Percentiles rank a stretch among this genome's conserved stretches.
Conservation (phyloP, 2,329 filamentous ascomycete genomes). For the Onygenales sp. region DNA sequence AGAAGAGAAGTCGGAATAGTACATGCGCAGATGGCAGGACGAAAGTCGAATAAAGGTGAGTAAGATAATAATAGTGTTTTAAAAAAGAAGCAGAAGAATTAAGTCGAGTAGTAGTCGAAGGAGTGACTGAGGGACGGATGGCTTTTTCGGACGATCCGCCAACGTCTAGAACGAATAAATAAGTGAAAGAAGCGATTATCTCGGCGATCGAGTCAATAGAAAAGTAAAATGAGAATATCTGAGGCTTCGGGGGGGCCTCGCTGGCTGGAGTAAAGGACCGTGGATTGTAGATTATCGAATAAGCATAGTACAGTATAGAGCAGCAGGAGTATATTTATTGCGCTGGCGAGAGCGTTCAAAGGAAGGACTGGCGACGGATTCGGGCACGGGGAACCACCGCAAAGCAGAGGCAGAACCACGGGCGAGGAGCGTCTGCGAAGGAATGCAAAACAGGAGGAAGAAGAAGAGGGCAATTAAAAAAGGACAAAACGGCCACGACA, state of each 20-base stretch:
- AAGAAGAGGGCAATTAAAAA: conserved; percentile 10
- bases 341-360: conserved; percentile 13
- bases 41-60: not conserved
- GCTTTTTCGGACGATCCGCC: not conserved
- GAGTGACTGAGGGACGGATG: not conserved
- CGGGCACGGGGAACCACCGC: conserved; percentile 19
- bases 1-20: conserved; percentile 2
- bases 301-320: conserved; percentile 1
- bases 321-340: not conserved
- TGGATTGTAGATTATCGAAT: not conserved
- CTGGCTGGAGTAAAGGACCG: not conserved
- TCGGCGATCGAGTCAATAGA: not conserved
- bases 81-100: not conserved
- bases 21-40: not conserved
- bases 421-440: conserved; percentile 17
- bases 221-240: not conserved
- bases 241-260: not conserved
- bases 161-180: not conserved
- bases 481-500: not conserved
- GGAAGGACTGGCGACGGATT: conserved; percentile 27
- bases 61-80: not conserved
- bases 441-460: conserved; percentile 22
- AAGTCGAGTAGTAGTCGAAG: not conserved
- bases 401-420: conserved; percentile 21
- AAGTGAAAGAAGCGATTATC: not conserved